A percentile compares a stretch with the other conserved stretches of the same genome.
These are phyloP conservation scores for Suillus cothurnatus DNA, from an alignment of 768 basidiomycete species.

Conservation along the genomic window DNA sequence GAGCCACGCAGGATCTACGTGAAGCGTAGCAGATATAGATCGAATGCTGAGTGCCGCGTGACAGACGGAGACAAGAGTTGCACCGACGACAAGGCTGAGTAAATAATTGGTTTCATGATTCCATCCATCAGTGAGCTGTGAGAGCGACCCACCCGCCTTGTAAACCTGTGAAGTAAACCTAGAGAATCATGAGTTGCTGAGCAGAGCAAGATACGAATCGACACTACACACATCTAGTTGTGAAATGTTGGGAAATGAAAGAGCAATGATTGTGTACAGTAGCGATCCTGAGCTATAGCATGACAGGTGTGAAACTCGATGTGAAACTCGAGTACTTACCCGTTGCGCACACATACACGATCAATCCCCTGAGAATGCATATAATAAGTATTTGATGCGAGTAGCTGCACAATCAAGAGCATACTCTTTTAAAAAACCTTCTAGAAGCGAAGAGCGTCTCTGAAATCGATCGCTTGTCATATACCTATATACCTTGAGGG, in stretches of 20 bases:
- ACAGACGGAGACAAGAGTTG: conserved; percentile 28
- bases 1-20: conserved; percentile 42
- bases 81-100: conserved; percentile 4
- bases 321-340: conserved; percentile 4
- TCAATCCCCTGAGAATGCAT: conserved; percentile 11
- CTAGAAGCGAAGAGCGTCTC: conserved; percentile 3
- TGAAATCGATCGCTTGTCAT: conserved; percentile 6
- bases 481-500: conserved; percentile 14
- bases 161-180: conserved; percentile 8
- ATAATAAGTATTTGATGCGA: neutral
- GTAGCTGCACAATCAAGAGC: neutral
- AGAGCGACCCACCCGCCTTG: conserved; percentile 4
- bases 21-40: conserved; percentile 39
- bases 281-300: conserved; percentile 9
- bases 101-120: neutral
- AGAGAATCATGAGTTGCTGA: neutral
- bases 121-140: neutral
- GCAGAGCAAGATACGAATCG: neutral
- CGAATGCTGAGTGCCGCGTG: conserved; percentile 40
- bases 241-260: neutral
- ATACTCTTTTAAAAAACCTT: conserved; percentile 14
- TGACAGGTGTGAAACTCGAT: neutral
- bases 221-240: neutral
- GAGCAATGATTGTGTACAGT: conserved; percentile 7
- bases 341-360: conserved; percentile 16